A percentile compares a stretch with the other conserved stretches of the same genome.
These are phyloP conservation scores for Neurospora intermedia DNA, from an alignment of 495 filamentous ascomycete genomes.

Conservation along the genomic window DNA sequence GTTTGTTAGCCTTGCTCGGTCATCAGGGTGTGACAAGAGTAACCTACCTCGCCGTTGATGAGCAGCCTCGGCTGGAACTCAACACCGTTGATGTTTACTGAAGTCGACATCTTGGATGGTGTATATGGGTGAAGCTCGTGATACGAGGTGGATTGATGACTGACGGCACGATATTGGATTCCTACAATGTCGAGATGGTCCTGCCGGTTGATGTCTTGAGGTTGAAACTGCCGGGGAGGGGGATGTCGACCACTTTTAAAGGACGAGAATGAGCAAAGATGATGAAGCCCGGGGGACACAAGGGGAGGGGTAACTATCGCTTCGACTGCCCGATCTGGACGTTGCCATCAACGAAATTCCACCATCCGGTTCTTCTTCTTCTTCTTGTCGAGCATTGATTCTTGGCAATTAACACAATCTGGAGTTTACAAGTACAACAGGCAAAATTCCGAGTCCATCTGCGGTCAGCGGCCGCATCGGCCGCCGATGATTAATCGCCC, in stretches of 20 bases:
- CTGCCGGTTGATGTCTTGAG: neutral
- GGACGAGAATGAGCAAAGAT: neutral
- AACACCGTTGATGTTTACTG: neutral
- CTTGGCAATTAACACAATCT: neutral
- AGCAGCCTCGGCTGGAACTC: constrained; percentile 19
- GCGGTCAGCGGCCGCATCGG: neutral
- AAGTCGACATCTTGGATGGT: neutral
- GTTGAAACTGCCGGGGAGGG: neutral
- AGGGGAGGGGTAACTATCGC: neutral
- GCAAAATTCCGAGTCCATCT: neutral
- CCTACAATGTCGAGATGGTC: neutral
- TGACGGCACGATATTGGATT: neutral
- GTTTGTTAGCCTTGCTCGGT: neutral
- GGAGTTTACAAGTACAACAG: neutral
- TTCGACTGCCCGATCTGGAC: neutral
- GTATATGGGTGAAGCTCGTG: neutral
- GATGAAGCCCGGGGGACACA: neutral
- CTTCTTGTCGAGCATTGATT: neutral
- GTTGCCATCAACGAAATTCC: neutral
- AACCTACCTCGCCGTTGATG: constrained; percentile 28
- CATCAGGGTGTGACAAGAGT: neutral
- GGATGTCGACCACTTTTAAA: neutral
- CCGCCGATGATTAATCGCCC: neutral
- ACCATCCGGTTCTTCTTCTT: neutral
- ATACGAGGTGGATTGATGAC: neutral